Evolutionary conservation across 2,329 filamentous ascomycete genomes (phyloP).

Genomic region (Pestalotiopsis sp.): DNA sequence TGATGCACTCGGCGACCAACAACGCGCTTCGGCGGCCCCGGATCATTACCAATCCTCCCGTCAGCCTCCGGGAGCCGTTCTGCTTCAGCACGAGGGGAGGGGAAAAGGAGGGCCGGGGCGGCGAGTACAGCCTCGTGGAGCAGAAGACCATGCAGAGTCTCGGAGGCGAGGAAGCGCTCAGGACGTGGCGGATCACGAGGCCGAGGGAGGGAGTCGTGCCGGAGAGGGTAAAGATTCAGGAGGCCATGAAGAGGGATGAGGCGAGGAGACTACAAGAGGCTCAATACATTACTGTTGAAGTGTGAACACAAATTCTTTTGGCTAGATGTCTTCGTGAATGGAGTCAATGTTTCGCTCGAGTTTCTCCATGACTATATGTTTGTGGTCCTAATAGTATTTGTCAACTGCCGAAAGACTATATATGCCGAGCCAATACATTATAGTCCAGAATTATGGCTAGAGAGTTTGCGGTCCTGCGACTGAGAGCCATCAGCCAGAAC

Average conservation of each 20-base stretch:
- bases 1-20: constrained; percentile 58
- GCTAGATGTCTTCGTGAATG: background rate
- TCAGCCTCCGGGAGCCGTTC: constrained; percentile 55
- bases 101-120: constrained; percentile 24
- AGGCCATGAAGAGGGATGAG: constrained; percentile 54
- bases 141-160: constrained; percentile 54
- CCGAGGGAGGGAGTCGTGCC: constrained; percentile 55
- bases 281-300: constrained; percentile 21
- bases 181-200: constrained; percentile 54
- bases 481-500: too few species aligned
- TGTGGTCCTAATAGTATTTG: too few species aligned
- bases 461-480: too few species aligned
- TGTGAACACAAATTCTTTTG: constrained; percentile 17
- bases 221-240: constrained; percentile 48
- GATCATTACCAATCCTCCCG: constrained; percentile 61
- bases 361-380: too few species aligned
- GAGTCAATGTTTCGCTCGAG: too few species aligned
- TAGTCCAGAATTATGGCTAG: too few species aligned
- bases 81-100: constrained; percentile 47
- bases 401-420: too few species aligned
- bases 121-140: constrained; percentile 59
- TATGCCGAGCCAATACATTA: too few species aligned
- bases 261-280: constrained; percentile 44
- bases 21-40: constrained; percentile 48
- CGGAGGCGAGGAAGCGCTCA: constrained; percentile 46